A percentile compares a stretch with the other conserved stretches of the same genome.
phyloP scores from a whole-genome alignment of 345 rosid species.

The Ceriops decandra region DNA sequence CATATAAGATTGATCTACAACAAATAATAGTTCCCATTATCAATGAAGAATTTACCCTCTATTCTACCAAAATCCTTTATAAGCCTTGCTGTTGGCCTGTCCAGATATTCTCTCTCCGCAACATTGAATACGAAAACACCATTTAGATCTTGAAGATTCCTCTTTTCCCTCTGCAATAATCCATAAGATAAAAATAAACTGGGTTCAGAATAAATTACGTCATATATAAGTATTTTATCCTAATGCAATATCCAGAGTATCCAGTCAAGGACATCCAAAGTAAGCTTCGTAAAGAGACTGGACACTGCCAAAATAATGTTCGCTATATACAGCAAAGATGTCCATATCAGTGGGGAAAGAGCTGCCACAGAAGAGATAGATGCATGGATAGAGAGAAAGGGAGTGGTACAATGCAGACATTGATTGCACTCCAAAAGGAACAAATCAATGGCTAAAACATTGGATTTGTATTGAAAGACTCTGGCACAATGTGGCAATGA shows the following conservation, averaged over 20 bases:
- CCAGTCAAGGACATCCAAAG: slow-evolving; percentile 6
- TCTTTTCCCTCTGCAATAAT: slow-evolving; percentile 79
- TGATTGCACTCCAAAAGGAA: too few relatives aligned
- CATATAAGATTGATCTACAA: too few relatives aligned
- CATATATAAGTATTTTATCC: background rate
- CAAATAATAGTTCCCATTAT: too few relatives aligned
- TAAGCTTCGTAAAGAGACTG: background rate
- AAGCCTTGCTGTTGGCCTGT: slow-evolving; percentile 83
- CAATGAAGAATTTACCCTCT: slow-evolving; percentile 46
- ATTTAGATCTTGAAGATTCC: slow-evolving; percentile 74
- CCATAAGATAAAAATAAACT: slow-evolving; percentile 6
- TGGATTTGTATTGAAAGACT: too few relatives aligned
- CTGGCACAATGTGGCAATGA: too few relatives aligned
- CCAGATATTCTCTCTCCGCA: slow-evolving; percentile 69
- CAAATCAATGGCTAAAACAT: too few relatives aligned
- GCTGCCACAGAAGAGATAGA: too few relatives aligned
- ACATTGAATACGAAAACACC: slow-evolving; percentile 77
- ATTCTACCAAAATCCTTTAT: slow-evolving; percentile 68
- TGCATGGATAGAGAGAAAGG: too few relatives aligned
- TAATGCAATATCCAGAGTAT: background rate
- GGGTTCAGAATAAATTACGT: background rate
- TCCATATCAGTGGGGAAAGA: too few relatives aligned
- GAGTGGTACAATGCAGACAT: too few relatives aligned
- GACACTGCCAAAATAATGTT: background rate
- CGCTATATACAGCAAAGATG: background rate